phyloP scores from a whole-genome alignment of 371 early-diverging fungal genomes.

The Mucor racemosus region DNA sequence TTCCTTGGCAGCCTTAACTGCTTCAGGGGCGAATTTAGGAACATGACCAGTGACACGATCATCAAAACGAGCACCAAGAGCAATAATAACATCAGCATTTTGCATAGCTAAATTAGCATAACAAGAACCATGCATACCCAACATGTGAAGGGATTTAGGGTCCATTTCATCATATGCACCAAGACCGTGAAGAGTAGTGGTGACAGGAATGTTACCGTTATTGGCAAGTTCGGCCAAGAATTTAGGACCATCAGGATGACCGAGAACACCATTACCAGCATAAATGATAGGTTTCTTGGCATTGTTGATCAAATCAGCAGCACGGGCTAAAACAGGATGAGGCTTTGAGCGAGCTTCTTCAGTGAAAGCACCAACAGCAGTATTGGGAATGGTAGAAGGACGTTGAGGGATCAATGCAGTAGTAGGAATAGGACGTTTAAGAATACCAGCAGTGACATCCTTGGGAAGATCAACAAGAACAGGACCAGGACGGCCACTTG shows the following conservation, averaged over 20 bases:
- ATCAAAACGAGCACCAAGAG: slow-evolving; percentile 97
- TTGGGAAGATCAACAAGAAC: slow-evolving; percentile 97
- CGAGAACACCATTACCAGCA: slow-evolving; percentile 92
- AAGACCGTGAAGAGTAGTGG: slow-evolving; percentile 91
- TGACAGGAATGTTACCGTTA: slow-evolving; percentile 92
- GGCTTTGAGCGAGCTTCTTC: slow-evolving; percentile 53
- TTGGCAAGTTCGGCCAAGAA: slow-evolving; percentile 82
- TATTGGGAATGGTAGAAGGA: slow-evolving; percentile 57
- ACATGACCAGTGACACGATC: slow-evolving; percentile 97
- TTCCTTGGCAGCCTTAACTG: slow-evolving; percentile 84
- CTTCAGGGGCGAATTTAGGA: slow-evolving; percentile 89
- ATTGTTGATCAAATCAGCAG: slow-evolving; percentile 83
- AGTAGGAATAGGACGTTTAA: slow-evolving; percentile 83
- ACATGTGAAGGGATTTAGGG: slow-evolving; percentile 92
- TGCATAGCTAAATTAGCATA: slow-evolving; percentile 98
- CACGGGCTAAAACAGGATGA: slow-evolving; percentile 60
- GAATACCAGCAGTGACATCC: slow-evolving; percentile 92
- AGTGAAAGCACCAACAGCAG: slow-evolving; percentile 51
- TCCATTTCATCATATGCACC: slow-evolving; percentile 93
- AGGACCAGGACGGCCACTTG: slow-evolving; percentile 95
- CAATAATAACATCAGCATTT: slow-evolving; percentile 91
- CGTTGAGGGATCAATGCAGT: slow-evolving; percentile 70
- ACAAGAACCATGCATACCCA: slow-evolving; percentile 98
- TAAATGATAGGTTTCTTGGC: slow-evolving; percentile 94
- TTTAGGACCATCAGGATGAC: slow-evolving; percentile 81